phyloP scores from a whole-genome alignment of 176 grass and related monocot species.

The Thinopyrum elongatum region DNA sequence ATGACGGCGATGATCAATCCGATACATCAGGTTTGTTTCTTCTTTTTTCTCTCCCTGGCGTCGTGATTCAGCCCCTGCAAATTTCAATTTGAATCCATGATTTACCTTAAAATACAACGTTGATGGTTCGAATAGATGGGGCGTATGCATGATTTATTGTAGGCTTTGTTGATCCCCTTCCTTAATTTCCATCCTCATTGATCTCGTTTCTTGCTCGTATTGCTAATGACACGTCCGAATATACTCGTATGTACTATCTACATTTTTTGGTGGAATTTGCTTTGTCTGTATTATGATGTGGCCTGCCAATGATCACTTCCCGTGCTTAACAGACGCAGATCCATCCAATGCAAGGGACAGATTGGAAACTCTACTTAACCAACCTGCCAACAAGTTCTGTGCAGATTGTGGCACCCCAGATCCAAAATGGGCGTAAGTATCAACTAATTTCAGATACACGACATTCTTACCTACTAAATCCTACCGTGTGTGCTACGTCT shows the following conservation, averaged over 20 bases:
- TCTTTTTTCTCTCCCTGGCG: too few relatives aligned
- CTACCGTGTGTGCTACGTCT: neutral
- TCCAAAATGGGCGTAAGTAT: conserved; percentile 96
- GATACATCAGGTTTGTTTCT: conserved; percentile 38
- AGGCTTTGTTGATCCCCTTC: neutral
- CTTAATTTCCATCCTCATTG: neutral
- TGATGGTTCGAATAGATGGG: neutral
- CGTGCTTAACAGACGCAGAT: conserved; percentile 14
- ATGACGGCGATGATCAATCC: conserved; percentile 10
- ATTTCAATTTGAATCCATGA: neutral
- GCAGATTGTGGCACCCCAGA: conserved; percentile 81
- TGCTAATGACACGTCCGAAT: neutral
- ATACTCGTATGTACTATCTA: neutral
- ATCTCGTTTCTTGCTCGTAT: neutral
- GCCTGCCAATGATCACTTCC: neutral
- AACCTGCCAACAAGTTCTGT: conserved; percentile 69
- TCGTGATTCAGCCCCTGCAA: neutral
- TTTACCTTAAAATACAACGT: neutral
- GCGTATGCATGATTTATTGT: neutral
- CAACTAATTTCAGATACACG: neutral
- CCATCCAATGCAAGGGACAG: conserved; percentile 41
- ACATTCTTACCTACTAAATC: neutral
- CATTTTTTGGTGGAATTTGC: neutral
- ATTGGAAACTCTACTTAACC: conserved; percentile 65
- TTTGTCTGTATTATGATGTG: neutral